phyloP scores from a whole-genome alignment of 2,329 filamentous ascomycete species.

The Leptographium wingfieldii region DNA sequence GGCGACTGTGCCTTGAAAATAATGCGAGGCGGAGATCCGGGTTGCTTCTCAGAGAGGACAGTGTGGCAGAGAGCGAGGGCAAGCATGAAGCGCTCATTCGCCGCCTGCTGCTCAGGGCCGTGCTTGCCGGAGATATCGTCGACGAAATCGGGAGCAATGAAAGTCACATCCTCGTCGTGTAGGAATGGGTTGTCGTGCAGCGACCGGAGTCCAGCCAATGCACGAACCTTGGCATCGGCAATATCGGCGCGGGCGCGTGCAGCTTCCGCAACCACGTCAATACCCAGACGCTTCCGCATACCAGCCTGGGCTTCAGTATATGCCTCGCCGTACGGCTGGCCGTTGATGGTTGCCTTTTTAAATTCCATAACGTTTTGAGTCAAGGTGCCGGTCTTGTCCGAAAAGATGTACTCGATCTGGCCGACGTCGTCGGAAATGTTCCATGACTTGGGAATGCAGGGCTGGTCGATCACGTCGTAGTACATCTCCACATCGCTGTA shows the following conservation, averaged over 20 bases:
- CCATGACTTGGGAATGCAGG: conserved; percentile 95
- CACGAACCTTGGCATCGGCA: conserved; percentile 58
- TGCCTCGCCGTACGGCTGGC: conserved; percentile 90
- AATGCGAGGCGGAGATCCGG: conserved; percentile 83
- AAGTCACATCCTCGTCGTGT: conserved; percentile 79
- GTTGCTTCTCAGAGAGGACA: conserved; percentile 79
- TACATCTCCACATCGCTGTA: conserved; percentile 96
- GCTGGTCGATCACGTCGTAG: conserved; percentile 85
- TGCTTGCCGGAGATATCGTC: conserved; percentile 68
- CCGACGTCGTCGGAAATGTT: conserved; percentile 97
- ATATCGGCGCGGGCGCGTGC: conserved; percentile 65
- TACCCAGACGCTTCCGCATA: conserved; percentile 83
- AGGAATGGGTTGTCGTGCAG: conserved; percentile 86
- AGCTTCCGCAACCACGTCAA: conserved; percentile 73
- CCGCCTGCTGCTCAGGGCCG: conserved; percentile 61
- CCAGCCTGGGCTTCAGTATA: conserved; percentile 95
- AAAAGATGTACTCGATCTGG: conserved; percentile 96
- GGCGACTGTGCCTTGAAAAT: conserved; percentile 96
- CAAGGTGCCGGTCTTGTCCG: conserved; percentile 16
- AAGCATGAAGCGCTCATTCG: conserved; percentile 86
- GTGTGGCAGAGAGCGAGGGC: conserved; percentile 92
- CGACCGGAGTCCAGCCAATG: conserved; percentile 59
- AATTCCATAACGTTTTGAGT: conserved; percentile 58
- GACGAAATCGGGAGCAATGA: conserved; percentile 82
- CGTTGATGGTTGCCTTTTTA: conserved; percentile 95